Evolutionary conservation across 257 asterid genomes (phyloP), one percentile per base, ranked within the genome.

Genomic region (Ocimum tenuiflorum): DNA sequence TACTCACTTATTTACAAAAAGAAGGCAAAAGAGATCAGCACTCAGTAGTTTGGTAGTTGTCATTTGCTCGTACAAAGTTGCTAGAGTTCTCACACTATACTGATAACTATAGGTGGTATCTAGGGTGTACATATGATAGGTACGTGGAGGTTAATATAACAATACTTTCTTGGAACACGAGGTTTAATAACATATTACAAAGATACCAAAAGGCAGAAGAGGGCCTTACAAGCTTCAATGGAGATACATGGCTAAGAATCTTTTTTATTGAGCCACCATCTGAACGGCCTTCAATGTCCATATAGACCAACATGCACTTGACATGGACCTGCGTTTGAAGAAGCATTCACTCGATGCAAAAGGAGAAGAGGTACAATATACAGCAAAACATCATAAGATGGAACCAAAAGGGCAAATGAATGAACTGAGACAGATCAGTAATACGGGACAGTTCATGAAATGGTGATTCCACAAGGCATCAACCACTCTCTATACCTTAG

Each of bases 211-310:
- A 71, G 57, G 33, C 45, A 78, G 63, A 69, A 41, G 69, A 56
- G 49, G 68, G 60, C 38, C 81, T 71, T 79, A 92, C 99, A 85
- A 92, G 95, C 94, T 92, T 89, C 71, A 92, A 78, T 52, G 97
- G 99, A 15, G 95, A 85, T 41, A 92, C 99, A 27, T 92, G 97
- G 57, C 91, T 80, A 58, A 92, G 85, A 73, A 89, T 92, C 82
- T 95, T 89, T 83, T 92, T 92, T 45, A 92, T 80, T 54, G 99
- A 89, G 62, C 96, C 84, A 56, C 99, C 99, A 79, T 92, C 99
- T 53, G 99, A 85, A 74, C 97, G 96, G 61, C 99, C 99, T 79
- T 92, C 98, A 73, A 92, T 86, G 75, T 92, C 97, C 91, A 86
- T 83, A 81, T 85, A 92, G 69, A 83, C 71, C 81, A 90, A 83